A percentile compares a stretch with the other conserved stretches of the same genome.
These are phyloP conservation scores for Marasmius oreades DNA, from an alignment of 1,284 basidiomycete species.

Conservation along the genomic window DNA sequence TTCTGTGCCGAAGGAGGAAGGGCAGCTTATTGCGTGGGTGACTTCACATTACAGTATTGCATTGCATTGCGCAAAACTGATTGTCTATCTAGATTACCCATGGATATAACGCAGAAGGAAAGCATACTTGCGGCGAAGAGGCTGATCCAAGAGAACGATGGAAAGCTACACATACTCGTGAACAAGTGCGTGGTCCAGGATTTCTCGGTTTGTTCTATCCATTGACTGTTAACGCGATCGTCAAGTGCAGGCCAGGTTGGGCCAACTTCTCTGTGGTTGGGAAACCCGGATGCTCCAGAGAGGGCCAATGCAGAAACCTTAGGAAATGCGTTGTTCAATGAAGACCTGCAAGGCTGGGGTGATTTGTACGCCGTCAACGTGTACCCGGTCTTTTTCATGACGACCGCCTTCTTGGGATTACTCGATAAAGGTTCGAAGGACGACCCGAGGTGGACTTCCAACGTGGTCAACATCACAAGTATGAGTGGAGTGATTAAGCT, in stretches of 20 bases:
- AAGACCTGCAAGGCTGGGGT: slow-evolving; percentile 62
- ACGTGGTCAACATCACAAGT: slow-evolving; percentile 73
- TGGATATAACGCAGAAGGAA: slow-evolving; percentile 70
- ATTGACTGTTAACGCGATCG: not conserved
- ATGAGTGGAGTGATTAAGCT: slow-evolving; percentile 68
- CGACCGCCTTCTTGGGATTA: slow-evolving; percentile 71
- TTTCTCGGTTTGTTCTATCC: not conserved
- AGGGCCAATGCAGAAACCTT: slow-evolving; percentile 59
- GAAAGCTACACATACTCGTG: slow-evolving; percentile 72
- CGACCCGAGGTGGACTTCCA: slow-evolving; percentile 48
- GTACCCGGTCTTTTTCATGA: slow-evolving; percentile 70
- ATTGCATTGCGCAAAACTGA: slow-evolving; percentile 1
- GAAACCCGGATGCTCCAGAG: slow-evolving; percentile 51
- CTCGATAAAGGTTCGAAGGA: slow-evolving; percentile 69
- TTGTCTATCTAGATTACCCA: slow-evolving; percentile 43
- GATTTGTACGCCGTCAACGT: slow-evolving; percentile 63
- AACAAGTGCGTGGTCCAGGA: slow-evolving; percentile 58
- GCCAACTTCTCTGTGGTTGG: slow-evolving; percentile 56
- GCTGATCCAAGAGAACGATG: slow-evolving; percentile 55
- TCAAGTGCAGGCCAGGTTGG: slow-evolving; percentile 70
- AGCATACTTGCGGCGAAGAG: slow-evolving; percentile 58
- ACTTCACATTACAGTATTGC: slow-evolving; percentile 2
- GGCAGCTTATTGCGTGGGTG: slow-evolving; percentile 55
- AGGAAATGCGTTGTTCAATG: slow-evolving; percentile 61
- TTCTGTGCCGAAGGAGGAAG: slow-evolving; percentile 44